Evolutionary conservation across 257 asterid genomes (phyloP).

Genomic region (Gentiana macrophylla): DNA sequence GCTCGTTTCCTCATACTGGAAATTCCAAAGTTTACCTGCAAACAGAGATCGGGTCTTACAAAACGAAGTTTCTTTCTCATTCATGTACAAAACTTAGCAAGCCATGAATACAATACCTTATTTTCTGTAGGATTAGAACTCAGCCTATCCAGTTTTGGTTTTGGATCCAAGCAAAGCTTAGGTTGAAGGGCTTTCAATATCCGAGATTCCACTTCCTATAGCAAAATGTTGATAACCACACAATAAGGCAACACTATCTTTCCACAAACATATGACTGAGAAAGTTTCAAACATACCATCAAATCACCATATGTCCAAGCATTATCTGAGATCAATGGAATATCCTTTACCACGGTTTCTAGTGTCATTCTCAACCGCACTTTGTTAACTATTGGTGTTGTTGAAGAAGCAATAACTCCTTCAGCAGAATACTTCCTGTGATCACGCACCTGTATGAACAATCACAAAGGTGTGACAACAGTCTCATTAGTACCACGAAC

Average conservation of each 20-base stretch:
- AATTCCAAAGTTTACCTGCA: conserved; percentile 65
- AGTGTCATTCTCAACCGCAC: conserved; percentile 74
- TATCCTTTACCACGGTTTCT: conserved; percentile 92
- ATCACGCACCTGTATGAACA: conserved; percentile 66
- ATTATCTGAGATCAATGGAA: conserved; percentile 65
- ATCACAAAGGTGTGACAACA: not conserved
- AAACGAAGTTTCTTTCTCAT: conserved; percentile 2
- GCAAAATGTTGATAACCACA: conserved; percentile 14
- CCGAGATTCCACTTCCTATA: conserved; percentile 95
- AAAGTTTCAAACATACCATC: conserved; percentile 54
- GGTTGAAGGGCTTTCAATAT: conserved; percentile 90
- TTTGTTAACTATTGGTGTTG: conserved; percentile 46
- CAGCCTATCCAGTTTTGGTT: conserved; percentile 61
- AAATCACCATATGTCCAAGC: conserved; percentile 97
- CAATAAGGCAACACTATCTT: not conserved
- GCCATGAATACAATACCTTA: conserved; percentile 37
- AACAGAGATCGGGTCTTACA: conserved; percentile 9
- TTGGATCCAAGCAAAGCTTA: conserved; percentile 70
- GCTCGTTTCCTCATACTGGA: conserved; percentile 62
- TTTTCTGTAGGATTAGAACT: conserved; percentile 31
- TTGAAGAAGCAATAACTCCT: conserved; percentile 30
- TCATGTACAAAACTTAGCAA: conserved; percentile 6
- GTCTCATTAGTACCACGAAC: not conserved
- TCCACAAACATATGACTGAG: conserved; percentile 1
- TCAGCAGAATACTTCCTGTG: conserved; percentile 61